Base-by-base conservation (phyloP, 2,329 filamentous ascomycete genomes). In the Venturia carpophila region DNA sequence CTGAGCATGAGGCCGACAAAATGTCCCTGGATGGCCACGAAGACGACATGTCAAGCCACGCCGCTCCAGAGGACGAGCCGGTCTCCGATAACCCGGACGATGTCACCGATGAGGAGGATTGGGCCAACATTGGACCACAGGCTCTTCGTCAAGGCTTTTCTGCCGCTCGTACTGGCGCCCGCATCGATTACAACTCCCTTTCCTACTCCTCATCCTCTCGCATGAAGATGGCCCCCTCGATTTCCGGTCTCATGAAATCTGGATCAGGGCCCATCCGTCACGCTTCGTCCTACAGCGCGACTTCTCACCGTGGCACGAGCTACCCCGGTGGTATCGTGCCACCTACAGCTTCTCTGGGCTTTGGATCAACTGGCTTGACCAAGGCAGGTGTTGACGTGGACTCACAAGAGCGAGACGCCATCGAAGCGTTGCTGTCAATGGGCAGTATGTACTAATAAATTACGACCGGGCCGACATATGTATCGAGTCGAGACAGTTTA, bases 71-170 rank as follows among this genome's bases (percentile, higher is more conserved):
- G 66, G 83, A 87, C 67, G 81, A 85, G 67, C 79, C 79, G 47
- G 69, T 87, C 79, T 86, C 87, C 70, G 88, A 91, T 70, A 89
- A 95, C 72, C 86, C 90, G 67, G 87, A 89, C 69, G 70, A 96
- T 73, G 84, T 90, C 67, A 97, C 94, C 30, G 94, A 97, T 73
- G 91, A 97, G 73, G 93, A 97, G 76, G 92, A 97, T 77, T 97
- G 93, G 92, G 91, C 90, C 60, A 86, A 89, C 63, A 89, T 96
- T 68, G 93, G 92, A 64, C 91, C 92, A 39, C 91, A 89, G 64
- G 90, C 91, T 69, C 83, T 97, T 70, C 87, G 92, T 77, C 87
- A 82, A 76, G 24, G 30, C 55, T 43, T 30, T 30, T 52, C 42
- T 24, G 27, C 64, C 15, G 30, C 63, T 58, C n/a, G 27, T 41